Base-by-base conservation (phyloP, 2,329 filamentous ascomycete genomes). In the Zymoseptoria ardabiliae region DNA sequence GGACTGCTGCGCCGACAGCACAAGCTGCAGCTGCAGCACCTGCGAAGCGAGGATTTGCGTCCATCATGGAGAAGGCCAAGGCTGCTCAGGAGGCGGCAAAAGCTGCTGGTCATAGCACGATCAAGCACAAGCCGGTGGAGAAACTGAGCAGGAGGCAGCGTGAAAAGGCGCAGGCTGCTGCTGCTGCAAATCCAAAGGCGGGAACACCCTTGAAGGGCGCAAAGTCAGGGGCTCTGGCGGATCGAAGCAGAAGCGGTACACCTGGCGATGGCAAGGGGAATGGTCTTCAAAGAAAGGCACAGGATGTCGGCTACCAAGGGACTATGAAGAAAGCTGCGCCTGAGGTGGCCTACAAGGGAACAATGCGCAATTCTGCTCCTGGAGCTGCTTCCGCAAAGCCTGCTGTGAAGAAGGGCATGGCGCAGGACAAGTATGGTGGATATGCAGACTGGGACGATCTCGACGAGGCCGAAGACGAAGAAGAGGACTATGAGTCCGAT, bases 401-500 rank as follows among this genome's bases (percentile, higher is more conserved):
- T 5, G 73, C 41, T 8, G 62, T 62, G n/a, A 71, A 69, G 64
- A 70, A 71, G 55, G 64, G 68, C 67, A 56, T 74, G 69, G 59
- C 63, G 65, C 60, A 70, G 55, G 68, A 68, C 62, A 70, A 67
- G 55, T 71, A 75, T 58, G 73, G 73, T 49, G 64, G 74, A 48
- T 79, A 76, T 64, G 76, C 65, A 35, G 69, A 63, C 61, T 76
- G 67, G 72, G 75, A 68, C 53, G 73, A 70, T 68, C 63, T 72
- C 63, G 66, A 70, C 60, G 64, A 73, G 25, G 77, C 79, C 23
- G 78, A 77, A 2, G 74, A 76, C 6, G 85, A 88, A 30, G 86
- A 84, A 0, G 87, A 88, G 57, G 84, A 72, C 5, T 91, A 91
- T 87, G 88, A 91, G 72, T 89, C 87, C 2, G 88, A 87, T 35